Evolutionary conservation across 2,329 filamentous ascomycete species (phyloP), one percentile per base, ranked within the genome.

Genomic region (Pestalotiopsis sp.): DNA sequence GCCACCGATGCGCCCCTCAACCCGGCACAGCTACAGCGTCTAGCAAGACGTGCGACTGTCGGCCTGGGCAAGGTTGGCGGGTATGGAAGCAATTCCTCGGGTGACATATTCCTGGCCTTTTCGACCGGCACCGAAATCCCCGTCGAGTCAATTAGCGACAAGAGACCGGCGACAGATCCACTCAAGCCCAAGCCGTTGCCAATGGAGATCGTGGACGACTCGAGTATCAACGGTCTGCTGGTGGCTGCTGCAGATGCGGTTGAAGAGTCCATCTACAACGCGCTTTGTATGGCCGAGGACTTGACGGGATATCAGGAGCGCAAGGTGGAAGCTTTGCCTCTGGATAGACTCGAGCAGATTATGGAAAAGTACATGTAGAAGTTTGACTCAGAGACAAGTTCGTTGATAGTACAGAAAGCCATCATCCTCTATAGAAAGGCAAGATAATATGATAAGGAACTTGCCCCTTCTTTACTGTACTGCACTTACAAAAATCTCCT

Each of bases 41-140:
- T 91, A 1, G 88, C 88, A 1, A 85, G 86, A 68, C 85, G 88
- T 44, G 88, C 88, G 0, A 89, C 88, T 0, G 84, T 91, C 1
- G 89, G 90, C 0, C 75, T 92, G 0, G 80, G 85, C 4, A 82
- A 85, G 67, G 88, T 90, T 0, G 89, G 89, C 2, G 87, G 88
- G 1, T 86, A 87, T 68, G 89, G 88, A 0, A 81, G 83, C 57
- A 91, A 91, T 70, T 83, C 82, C 11, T 91, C 88, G 0, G 90
- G 89, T 0, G 89, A 92, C 69, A 87, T 92, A 68, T 91, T 91
- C 74, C 79, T 92, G 2, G 89, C 89, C 3, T 87, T 92, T 68
- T 91, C 88, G 7, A 92, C 89, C 0, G 89, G 81, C 5, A 88
- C 85, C 68, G 79, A 81, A 57, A 78, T 88, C 1, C 78, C 80